Evolutionary conservation across 441 rosid species (phyloP), one percentile per base, ranked within the genome.

Genomic region (Arabidopsis hybrid): DNA sequence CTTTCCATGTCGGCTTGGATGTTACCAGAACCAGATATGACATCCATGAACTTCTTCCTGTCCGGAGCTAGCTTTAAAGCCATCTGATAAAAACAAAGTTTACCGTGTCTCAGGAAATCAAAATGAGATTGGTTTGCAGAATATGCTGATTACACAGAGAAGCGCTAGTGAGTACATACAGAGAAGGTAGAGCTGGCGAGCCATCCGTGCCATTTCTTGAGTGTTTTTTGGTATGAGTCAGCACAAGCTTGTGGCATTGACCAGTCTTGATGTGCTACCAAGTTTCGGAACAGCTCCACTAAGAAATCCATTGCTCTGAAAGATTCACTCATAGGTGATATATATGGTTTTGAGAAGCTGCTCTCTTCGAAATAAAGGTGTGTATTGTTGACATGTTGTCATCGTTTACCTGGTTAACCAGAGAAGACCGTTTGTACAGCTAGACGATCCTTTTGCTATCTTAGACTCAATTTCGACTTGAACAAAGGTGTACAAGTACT

Each of bases 21-120:
- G 72, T 91, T 91, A 65, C 98, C 98, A 0, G 95, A 60, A 68
- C 99, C 92, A 50, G 89, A 69, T 64, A 92, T 79, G 14, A 92
- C 94, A 17, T 91, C 95, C 95, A 91, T 95, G 81, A 95, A 95
- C 84, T 88, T 95, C 84, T 91, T 89, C 90, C 98, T 91, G 38
- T 92, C 96, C 11, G 98, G 97, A 47, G 97, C 97, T 67, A 95
- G 89, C 84, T 95, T 92, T 91, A 92, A 85, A 36, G 96, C 97
- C 59, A 95, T 78, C 99, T 92, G 87, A 29, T 63, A n/a, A 36
- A 71, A 10, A 6, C 14, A 13, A 17, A 18, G 2, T 60, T 60
- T 45, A 50, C 75, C 34, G 34, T 38, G 31, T 11, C 16, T 39
- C 59, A 50, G n/a, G 35, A 32, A 17, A 35, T 60, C 49, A 78